phyloP scores from a whole-genome alignment of 805 yeast species.

The Groenewaldozyma salmanticensis region DNA sequence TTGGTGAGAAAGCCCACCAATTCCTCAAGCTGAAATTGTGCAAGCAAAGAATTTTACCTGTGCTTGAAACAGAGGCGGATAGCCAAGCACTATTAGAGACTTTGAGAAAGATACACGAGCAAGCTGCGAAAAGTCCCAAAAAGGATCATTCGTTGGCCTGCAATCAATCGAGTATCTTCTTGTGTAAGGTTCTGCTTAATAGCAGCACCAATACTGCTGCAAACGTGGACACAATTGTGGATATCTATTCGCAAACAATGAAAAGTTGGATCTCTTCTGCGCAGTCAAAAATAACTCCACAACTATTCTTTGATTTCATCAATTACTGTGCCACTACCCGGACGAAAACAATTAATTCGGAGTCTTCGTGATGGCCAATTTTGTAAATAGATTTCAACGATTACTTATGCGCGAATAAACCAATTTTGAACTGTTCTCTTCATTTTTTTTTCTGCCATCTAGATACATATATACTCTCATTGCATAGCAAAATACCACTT shows the following conservation, averaged over 20 bases:
- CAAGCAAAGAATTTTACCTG: slow-evolving; percentile 33
- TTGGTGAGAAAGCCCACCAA: slow-evolving; percentile 71
- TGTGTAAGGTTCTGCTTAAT: slow-evolving; percentile 45
- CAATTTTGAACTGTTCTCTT: background rate
- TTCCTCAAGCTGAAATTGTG: slow-evolving; percentile 52
- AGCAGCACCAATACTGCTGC: slow-evolving; percentile 27
- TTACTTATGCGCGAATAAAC: background rate
- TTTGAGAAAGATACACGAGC: slow-evolving; percentile 28
- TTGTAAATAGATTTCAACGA: background rate
- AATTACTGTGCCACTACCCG: slow-evolving; percentile 62
- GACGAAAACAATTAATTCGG: background rate
- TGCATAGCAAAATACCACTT: too few relatives aligned
- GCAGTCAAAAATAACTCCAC: slow-evolving; percentile 40
- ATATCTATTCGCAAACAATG: slow-evolving; percentile 46
- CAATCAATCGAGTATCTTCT: slow-evolving; percentile 54
- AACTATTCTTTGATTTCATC: slow-evolving; percentile 64
- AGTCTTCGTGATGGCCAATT: background rate
- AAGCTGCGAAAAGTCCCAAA: slow-evolving; percentile 35
- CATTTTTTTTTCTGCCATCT: background rate
- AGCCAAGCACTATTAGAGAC: slow-evolving; percentile 6
- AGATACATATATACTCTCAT: background rate
- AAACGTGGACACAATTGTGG: slow-evolving; percentile 37
- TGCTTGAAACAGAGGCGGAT: slow-evolving; percentile 10
- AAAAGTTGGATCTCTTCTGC: slow-evolving; percentile 48
- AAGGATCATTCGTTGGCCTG: slow-evolving; percentile 48